These are phyloP conservation scores for Coemansia sp. DNA, from an alignment of 192 early-diverging fungal species.

Conservation along the genomic window DNA sequence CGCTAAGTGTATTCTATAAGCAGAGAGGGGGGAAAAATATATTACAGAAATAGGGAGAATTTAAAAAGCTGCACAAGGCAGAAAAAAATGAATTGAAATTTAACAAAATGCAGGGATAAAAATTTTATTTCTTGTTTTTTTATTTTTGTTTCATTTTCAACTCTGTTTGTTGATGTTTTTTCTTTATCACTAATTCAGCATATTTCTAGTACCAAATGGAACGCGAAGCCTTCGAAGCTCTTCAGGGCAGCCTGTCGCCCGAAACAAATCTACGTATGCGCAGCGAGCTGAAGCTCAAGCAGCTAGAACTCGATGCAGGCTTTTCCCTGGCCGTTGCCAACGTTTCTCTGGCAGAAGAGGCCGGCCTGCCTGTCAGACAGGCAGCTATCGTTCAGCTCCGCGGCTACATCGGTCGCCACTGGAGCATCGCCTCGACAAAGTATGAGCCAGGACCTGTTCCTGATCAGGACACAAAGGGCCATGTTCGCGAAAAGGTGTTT, in stretches of 20 bases:
- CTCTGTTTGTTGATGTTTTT: neutral
- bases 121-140: neutral
- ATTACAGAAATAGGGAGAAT: neutral
- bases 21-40: neutral
- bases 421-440: conserved; percentile 63
- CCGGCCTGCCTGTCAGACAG: conserved; percentile 65
- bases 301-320: conserved; percentile 58
- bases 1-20: too few relatives aligned
- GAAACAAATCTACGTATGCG: conserved; percentile 63
- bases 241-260: conserved; percentile 68
- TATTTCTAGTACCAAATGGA: conserved; percentile 59
- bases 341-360: conserved; percentile 64
- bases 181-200: neutral
- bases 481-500: conserved; percentile 46
- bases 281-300: conserved; percentile 70
- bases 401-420: conserved; percentile 73
- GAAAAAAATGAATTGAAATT: neutral
- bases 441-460: conserved; percentile 52
- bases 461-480: conserved; percentile 38
- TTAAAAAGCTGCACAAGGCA: neutral
- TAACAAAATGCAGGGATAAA: neutral
- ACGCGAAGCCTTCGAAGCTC: conserved; percentile 66
- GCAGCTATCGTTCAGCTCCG: conserved; percentile 70
- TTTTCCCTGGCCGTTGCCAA: conserved; percentile 70
- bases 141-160: conserved; percentile 7